A percentile compares a stretch with the other conserved stretches of the same genome.
These are phyloP conservation scores for Debaryomyces fabryi DNA, from an alignment of 1,139 yeast species.

Conservation along the genomic window DNA sequence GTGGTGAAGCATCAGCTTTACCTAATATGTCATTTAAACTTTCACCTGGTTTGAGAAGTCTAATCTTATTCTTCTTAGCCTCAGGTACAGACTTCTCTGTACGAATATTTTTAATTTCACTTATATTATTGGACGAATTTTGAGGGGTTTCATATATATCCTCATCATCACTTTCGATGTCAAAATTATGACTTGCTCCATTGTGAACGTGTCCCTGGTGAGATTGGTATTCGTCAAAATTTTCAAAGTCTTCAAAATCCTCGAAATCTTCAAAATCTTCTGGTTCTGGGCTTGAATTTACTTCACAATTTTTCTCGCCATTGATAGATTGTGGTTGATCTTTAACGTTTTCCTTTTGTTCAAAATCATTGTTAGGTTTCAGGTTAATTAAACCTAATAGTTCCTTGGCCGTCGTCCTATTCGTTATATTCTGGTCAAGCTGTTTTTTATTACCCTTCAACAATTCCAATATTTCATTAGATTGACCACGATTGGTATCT, in stretches of 20 bases:
- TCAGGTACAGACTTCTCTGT: constrained; percentile 11
- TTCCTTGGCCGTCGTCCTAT: constrained; percentile 13
- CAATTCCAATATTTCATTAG: constrained; percentile 24
- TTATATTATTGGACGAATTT: background rate
- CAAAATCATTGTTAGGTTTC: background rate
- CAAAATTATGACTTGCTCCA: constrained; percentile 25
- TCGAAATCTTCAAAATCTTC: constrained; percentile 28
- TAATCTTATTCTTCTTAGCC: constrained; percentile 22
- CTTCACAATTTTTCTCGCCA: background rate
- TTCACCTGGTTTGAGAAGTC: constrained; percentile 37
- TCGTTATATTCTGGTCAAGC: background rate
- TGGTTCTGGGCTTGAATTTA: constrained; percentile 7
- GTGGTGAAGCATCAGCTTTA: background rate
- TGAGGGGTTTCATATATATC: background rate
- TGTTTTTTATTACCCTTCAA: constrained; percentile 16
- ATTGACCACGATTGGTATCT: constrained; percentile 6
- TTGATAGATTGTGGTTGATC: constrained; percentile 4
- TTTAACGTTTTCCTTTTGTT: background rate
- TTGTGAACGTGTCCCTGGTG: background rate
- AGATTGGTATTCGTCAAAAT: constrained; percentile 20
- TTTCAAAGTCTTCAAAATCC: constrained; percentile 35
- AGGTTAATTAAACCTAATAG: constrained; percentile 12
- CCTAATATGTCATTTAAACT: constrained; percentile 19
- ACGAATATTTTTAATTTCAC: background rate
- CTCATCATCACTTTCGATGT: constrained; percentile 33